Evolutionary conservation across 75 land plant genomes (phyloP).

Genomic region (Ceratopteris richardii): DNA sequence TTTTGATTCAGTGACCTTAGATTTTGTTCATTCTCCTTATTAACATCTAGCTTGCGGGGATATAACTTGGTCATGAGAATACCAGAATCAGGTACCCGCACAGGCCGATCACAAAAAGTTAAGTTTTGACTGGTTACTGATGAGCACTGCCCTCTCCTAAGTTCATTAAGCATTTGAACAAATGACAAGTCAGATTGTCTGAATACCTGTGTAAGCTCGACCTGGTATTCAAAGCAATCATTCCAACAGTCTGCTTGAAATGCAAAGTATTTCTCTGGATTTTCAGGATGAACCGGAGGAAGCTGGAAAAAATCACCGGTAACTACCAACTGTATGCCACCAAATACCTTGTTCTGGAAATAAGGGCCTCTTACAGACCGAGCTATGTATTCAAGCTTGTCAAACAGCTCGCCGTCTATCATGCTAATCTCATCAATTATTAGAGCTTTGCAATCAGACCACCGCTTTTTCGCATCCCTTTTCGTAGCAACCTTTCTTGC

Average conservation of each 20-base stretch:
- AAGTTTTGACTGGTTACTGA: slow-evolving; percentile 17
- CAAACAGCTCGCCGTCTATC: slow-evolving; percentile 61
- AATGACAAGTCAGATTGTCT: slow-evolving; percentile 46
- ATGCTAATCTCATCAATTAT: slow-evolving; percentile 76
- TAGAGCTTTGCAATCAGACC: slow-evolving; percentile 48
- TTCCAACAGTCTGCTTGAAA: slow-evolving; percentile 78
- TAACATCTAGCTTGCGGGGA: slow-evolving; percentile 45
- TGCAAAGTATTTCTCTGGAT: slow-evolving; percentile 39
- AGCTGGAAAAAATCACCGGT: slow-evolving; percentile 76
- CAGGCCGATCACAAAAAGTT: slow-evolving; percentile 13
- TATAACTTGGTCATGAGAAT: slow-evolving; percentile 32
- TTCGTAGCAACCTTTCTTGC: slow-evolving; percentile 11
- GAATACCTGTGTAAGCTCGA: slow-evolving; percentile 47
- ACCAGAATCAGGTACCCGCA: slow-evolving; percentile 5
- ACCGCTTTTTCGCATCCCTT: slow-evolving; percentile 20
- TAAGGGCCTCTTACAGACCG: slow-evolving; percentile 19
- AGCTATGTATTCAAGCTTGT: slow-evolving; percentile 50
- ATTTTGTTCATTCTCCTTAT: slow-evolving; percentile 36
- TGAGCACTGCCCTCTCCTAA: slow-evolving; percentile 43
- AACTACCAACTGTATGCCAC: slow-evolving; percentile 64
- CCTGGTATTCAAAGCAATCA: slow-evolving; percentile 48
- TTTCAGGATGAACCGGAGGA: slow-evolving; percentile 36
- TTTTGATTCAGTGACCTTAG: slow-evolving; percentile 30
- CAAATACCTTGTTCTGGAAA: slow-evolving; percentile 19
- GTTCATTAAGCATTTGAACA: slow-evolving; percentile 45